Conservation (phyloP, 192 early-diverging fungal species). For the Chytriomyces confervae region DNA sequence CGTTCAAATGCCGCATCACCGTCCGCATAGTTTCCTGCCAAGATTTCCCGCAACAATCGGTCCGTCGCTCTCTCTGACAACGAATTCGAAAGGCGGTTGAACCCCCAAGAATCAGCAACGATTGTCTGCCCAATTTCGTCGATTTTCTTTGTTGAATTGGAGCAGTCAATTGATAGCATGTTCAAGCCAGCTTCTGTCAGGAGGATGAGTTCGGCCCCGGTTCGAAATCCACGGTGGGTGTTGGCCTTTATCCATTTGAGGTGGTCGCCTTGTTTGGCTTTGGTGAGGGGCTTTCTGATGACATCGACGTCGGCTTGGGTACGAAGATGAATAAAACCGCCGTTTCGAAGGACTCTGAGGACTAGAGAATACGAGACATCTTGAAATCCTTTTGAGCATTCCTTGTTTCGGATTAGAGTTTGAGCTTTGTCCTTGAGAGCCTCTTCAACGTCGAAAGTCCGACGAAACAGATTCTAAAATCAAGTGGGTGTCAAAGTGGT, state of each 20-base stretch:
- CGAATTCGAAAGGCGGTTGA: background rate
- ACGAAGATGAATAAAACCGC: constrained; percentile 1
- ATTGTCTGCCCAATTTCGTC: background rate
- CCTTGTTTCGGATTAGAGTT: background rate
- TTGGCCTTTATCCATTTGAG: background rate
- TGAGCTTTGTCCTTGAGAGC: background rate
- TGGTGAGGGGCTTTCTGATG: constrained; percentile 7
- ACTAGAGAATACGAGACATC: constrained; percentile 3
- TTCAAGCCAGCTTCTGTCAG: background rate
- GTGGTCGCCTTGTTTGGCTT: background rate
- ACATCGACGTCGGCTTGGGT: background rate
- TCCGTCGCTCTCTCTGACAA: background rate
- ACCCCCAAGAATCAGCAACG: background rate
- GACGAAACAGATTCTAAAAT: too few relatives aligned
- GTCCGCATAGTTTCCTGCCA: background rate
- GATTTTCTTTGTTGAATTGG: background rate
- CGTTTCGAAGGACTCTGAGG: constrained; percentile 8
- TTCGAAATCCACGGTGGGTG: background rate
- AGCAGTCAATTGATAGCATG: background rate
- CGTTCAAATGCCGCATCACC: background rate
- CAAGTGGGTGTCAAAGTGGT: too few relatives aligned
- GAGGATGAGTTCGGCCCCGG: background rate
- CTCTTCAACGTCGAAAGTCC: background rate
- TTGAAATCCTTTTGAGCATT: background rate
- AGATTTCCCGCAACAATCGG: background rate